These are phyloP conservation scores for Lentinula sp. DNA, from an alignment of 768 basidiomycete species.

Conservation along the genomic window DNA sequence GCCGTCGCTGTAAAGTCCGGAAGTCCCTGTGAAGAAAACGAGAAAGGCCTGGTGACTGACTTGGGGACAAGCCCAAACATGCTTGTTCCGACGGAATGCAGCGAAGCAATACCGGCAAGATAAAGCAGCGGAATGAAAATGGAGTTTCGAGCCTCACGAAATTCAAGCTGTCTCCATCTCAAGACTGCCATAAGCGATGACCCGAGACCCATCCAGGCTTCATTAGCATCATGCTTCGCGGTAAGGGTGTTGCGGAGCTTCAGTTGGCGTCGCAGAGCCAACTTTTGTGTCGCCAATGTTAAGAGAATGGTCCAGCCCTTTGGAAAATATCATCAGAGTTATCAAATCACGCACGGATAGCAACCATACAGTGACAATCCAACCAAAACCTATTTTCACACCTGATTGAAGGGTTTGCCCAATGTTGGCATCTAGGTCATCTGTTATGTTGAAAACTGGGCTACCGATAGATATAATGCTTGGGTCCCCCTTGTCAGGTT, in stretches of 20 bases:
- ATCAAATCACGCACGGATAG: no score
- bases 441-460: background rate
- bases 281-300: background rate
- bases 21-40: background rate
- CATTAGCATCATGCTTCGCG: conserved; percentile 1
- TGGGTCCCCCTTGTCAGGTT: background rate
- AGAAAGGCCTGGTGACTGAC: background rate
- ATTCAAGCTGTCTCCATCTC: background rate
- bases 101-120: background rate
- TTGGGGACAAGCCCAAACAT: background rate
- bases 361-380: background rate
- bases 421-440: background rate
- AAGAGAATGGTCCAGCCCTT: background rate
- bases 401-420: background rate
- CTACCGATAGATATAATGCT: background rate
- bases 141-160: background rate
- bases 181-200: background rate
- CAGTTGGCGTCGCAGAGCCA: conserved; percentile 4
- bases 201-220: conserved; percentile 1
- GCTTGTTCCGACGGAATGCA: background rate
- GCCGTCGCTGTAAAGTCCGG: background rate
- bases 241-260: background rate
- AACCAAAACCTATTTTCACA: background rate
- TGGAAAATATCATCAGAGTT: background rate
- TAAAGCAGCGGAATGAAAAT: background rate